Evolutionary conservation across 2,329 filamentous ascomycete genomes (phyloP), one percentile per base, ranked within the genome.

Genomic region (Calonectria naviculata): DNA sequence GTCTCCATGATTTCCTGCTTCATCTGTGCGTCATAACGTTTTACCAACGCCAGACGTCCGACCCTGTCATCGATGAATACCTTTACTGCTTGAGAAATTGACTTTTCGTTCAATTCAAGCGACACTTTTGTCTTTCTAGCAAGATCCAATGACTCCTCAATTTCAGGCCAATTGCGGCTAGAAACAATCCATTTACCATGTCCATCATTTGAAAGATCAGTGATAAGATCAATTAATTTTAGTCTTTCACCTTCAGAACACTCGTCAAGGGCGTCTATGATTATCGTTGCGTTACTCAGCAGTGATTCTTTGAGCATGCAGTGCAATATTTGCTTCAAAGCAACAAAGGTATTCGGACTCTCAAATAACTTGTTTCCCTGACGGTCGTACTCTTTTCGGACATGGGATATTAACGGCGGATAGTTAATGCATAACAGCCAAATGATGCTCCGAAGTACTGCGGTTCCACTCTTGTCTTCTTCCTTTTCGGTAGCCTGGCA

Each of bases 381-480:
- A 5, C 70, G 5, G 6, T 85, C 77, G 46, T 86, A 84, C 52
- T 79, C 76, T 19, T 78, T 74, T 24, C 71, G 76, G 1, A 87
- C n/a, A 72, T 87, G 77, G 2, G 73, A 75, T 9, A 82, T 71
- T 0, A 88, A 79, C 1, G 68, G 74, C 38, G 78, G 78, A 5
- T 85, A 73, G 63, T 84, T 76, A 0, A 71, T 54, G 5, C 84
- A 68, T 4, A 89, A 80, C 34, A 84, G 52, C 63, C 81, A 86
- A 0, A 89, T 78, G 0, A 89, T 78, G 0, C 87, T 83, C 0
- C 84, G 82, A 6, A 89, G 73, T 0, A 87, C 83, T 3, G 85
- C 79, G 1, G 75, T 81, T 1, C 84, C 83, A 56, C 73, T 85
- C 64, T 85, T 86, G 13, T 86, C 71, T 0, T 78, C 72, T 0